Base-by-base conservation (phyloP, 2,329 filamentous ascomycete species). In the Cryoendolithus antarcticus region DNA sequence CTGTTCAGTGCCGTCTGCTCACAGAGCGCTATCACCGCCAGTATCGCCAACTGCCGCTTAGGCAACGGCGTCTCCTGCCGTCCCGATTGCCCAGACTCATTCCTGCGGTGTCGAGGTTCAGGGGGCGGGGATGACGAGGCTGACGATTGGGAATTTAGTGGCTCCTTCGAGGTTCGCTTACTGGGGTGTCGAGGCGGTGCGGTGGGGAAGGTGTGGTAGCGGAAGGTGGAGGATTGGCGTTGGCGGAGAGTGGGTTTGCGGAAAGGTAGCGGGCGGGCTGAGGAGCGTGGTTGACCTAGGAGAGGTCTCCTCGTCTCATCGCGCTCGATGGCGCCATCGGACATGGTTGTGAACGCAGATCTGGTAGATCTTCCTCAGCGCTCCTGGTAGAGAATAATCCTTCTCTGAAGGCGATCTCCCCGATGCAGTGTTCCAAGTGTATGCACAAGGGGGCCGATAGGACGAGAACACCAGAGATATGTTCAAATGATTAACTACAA, bases 1-100 rank as follows among this genome's bases (percentile, higher is more conserved):
- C 86, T 94, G 61, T 98, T 98, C 56, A 98, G 73, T 0, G 91
- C 91, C 0, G 89, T 96, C 67, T 98, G 91, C 59, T 98, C 91
- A 39, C 84, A 82, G 13, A 98, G 71, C 5, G 88, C 88, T 44
- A 98, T 83, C 48, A 95, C 66, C 1, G 89, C 89, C 28, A 98
- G 68, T 9, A 96, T 74, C 4, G 78, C 72, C 44, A 98, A 79
- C 65, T 96, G 91, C 49, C 71, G 77, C 48, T 77, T 76, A 0
- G 91, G 91, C 11, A 98, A 64, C 0, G 89, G 88, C 2, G 85
- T 84, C 48, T 75, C 71, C 47, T 71, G 62, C 45, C 37, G 39
- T 29, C 37, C 30, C 66, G 55, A 38, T 35, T 35, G 3, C 34
- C 37, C 30, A 11, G 39, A 40, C 4, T 34, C 30, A 10, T 43